A percentile compares a stretch with the other conserved stretches of the same genome.
Evolutionary conservation across 2,329 filamentous ascomycete species (phyloP).

Genomic region (Alternaria solani): DNA sequence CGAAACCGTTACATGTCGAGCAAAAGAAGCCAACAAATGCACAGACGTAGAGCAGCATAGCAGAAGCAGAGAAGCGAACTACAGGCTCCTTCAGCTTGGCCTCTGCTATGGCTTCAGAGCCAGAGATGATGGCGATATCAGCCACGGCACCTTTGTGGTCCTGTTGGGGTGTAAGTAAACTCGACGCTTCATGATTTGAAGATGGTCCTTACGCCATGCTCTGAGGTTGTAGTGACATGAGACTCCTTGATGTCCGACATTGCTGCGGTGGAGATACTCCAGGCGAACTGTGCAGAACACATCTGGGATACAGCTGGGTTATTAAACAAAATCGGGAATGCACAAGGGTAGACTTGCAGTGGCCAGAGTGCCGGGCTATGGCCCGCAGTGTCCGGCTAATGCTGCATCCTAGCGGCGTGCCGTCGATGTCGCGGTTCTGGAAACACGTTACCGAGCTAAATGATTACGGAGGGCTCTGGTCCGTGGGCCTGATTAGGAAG

Average conservation of each 20-base stretch:
- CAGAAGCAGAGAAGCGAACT: constrained; percentile 19
- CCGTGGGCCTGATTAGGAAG: constrained; percentile 12
- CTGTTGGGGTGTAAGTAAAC: constrained; percentile 13
- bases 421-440: constrained; percentile 18
- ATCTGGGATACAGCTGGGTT: constrained; percentile 15
- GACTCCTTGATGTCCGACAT: constrained; percentile 29
- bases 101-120: constrained; percentile 64
- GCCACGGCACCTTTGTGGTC: constrained; percentile 26
- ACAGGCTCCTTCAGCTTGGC: constrained; percentile 64
- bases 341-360: neutral
- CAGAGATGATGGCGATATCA: constrained; percentile 58
- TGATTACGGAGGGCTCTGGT: constrained; percentile 9
- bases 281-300: constrained; percentile 20
- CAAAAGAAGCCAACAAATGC: constrained; percentile 51
- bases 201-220: constrained; percentile 23
- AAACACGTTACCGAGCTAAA: constrained; percentile 15
- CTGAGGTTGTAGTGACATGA: constrained; percentile 21
- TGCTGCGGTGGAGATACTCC: constrained; percentile 14
- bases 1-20: constrained; percentile 66
- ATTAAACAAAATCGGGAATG: constrained; percentile 22
- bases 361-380: constrained; percentile 13
- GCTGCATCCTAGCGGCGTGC: constrained; percentile 15
- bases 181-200: neutral
- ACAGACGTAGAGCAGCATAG: constrained; percentile 35
- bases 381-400: constrained; percentile 26